phyloP scores from a whole-genome alignment of 495 filamentous ascomycete species.

The Amphirosellinia nigrospora region DNA sequence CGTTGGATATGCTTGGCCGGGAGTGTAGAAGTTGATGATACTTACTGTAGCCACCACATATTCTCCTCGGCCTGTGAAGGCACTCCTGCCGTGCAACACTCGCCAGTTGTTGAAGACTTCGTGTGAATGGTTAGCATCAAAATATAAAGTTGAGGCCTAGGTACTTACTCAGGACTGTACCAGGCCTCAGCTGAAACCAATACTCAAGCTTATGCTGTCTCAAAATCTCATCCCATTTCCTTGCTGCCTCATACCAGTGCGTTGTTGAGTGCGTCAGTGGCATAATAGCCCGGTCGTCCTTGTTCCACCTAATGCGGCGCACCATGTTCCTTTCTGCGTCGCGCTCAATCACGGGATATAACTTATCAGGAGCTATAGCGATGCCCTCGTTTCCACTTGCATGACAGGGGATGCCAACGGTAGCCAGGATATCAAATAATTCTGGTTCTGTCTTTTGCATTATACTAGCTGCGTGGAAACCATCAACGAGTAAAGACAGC shows the following conservation, averaged over 20 bases:
- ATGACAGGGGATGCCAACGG: conserved; percentile 68
- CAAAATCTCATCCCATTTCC: conserved; percentile 67
- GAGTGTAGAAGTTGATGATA: conserved; percentile 26
- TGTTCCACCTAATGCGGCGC: conserved; percentile 86
- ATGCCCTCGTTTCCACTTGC: conserved; percentile 84
- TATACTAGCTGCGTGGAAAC: conserved; percentile 70
- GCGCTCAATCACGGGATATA: conserved; percentile 70
- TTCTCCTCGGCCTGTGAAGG: conserved; percentile 83
- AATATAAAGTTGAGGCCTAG: background rate
- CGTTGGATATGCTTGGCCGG: background rate
- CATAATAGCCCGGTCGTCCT: conserved; percentile 77
- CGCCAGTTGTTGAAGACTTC: conserved; percentile 95
- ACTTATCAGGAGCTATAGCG: conserved; percentile 70
- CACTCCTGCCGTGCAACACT: conserved; percentile 81
- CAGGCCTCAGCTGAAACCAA: conserved; percentile 79
- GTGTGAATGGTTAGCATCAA: conserved; percentile 20
- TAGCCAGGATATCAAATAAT: conserved; percentile 59
- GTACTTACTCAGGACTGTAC: conserved; percentile 72
- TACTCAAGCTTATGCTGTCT: conserved; percentile 61
- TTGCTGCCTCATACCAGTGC: conserved; percentile 80
- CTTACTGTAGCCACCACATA: conserved; percentile 89
- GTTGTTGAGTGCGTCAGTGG: conserved; percentile 45
- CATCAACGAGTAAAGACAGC: conserved; percentile 79
- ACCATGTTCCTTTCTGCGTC: conserved; percentile 55
- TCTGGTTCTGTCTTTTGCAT: conserved; percentile 55